These are phyloP conservation scores for Phyllostachys edulis DNA, from an alignment of 176 grass and related monocot genomes.

Conservation along the genomic window DNA sequence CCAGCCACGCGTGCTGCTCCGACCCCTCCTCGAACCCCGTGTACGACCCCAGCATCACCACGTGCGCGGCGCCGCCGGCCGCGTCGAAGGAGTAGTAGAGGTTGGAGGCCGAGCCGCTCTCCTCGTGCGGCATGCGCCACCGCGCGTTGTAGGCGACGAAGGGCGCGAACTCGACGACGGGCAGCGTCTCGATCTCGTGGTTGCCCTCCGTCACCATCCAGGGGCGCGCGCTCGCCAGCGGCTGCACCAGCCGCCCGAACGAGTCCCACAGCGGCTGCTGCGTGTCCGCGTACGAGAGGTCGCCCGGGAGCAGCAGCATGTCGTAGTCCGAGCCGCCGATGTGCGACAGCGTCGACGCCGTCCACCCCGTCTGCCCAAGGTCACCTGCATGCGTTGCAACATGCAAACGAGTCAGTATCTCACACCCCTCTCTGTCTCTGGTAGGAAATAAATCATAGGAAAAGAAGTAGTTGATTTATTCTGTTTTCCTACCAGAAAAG, in stretches of 20 bases:
- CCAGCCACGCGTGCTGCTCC: constrained; percentile 61
- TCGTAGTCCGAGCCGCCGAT: constrained; percentile 53
- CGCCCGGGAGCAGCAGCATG: constrained; percentile 79
- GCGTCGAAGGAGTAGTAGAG: constrained; percentile 82
- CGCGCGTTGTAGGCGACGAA: constrained; percentile 67
- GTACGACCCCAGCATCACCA: constrained; percentile 76
- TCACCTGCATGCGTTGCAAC: constrained; percentile 38
- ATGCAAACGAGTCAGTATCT: too few species aligned
- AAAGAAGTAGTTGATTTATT: too few species aligned
- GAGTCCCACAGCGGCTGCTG: constrained; percentile 78
- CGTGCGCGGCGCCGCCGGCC: constrained; percentile 57
- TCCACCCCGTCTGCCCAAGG: constrained; percentile 78
- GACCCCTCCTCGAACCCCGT: constrained; percentile 35
- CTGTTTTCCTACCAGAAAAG: too few species aligned
- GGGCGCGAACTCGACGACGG: constrained; percentile 21
- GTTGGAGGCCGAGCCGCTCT: constrained; percentile 56
- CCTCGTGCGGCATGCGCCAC: constrained; percentile 83
- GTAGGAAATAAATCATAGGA: too few species aligned
- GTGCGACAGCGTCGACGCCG: constrained; percentile 64
- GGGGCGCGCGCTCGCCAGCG: constrained; percentile 62
- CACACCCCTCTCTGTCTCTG: too few species aligned
- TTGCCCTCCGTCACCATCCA: constrained; percentile 93
- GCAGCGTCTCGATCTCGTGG: constrained; percentile 63
- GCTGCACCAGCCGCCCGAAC: constrained; percentile 64
- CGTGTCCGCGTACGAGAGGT: constrained; percentile 78